phyloP scores from a whole-genome alignment of 306 rosid species.

The Gillenia trifoliata region DNA sequence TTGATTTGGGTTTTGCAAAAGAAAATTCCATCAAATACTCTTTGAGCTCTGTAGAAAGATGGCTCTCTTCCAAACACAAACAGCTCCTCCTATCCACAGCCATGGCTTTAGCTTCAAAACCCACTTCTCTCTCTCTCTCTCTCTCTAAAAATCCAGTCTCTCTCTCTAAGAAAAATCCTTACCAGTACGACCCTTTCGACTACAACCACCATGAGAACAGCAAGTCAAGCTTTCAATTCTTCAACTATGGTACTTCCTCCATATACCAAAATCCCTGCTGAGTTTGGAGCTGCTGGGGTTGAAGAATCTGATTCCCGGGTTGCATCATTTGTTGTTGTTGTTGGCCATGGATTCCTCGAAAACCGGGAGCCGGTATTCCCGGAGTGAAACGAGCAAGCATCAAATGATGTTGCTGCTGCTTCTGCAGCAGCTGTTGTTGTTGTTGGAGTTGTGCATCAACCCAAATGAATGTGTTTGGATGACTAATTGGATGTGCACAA shows the following conservation, averaged over 20 bases:
- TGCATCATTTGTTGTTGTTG: too few relatives aligned
- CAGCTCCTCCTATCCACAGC: conserved; percentile 14
- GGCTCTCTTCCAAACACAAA: conserved; percentile 42
- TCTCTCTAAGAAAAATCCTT: conserved; percentile 19
- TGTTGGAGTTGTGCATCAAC: too few relatives aligned
- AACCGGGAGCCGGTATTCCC: too few relatives aligned
- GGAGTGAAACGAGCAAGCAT: too few relatives aligned
- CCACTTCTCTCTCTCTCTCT: too few relatives aligned
- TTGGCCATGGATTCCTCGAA: too few relatives aligned
- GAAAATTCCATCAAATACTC: too few relatives aligned
- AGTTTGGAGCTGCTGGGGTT: too few relatives aligned
- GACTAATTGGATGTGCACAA: conserved; percentile 58
- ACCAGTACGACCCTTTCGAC: conserved; percentile 48
- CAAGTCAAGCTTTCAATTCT: conserved; percentile 37
- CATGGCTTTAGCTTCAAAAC: background rate
- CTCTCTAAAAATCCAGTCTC: too few relatives aligned
- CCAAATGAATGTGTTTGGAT: conserved; percentile 58
- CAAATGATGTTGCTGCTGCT: too few relatives aligned
- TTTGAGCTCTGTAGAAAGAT: conserved; percentile 14
- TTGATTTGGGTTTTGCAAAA: conserved; percentile 3
- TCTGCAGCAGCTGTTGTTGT: too few relatives aligned
- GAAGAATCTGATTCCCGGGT: too few relatives aligned
- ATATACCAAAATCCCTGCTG: background rate
- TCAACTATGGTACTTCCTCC: conserved; percentile 25
- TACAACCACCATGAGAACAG: conserved; percentile 45